A percentile compares a stretch with the other conserved stretches of the same genome.
Evolutionary conservation across 345 rosid genomes (phyloP).

Genomic region (Populus simonii): DNA sequence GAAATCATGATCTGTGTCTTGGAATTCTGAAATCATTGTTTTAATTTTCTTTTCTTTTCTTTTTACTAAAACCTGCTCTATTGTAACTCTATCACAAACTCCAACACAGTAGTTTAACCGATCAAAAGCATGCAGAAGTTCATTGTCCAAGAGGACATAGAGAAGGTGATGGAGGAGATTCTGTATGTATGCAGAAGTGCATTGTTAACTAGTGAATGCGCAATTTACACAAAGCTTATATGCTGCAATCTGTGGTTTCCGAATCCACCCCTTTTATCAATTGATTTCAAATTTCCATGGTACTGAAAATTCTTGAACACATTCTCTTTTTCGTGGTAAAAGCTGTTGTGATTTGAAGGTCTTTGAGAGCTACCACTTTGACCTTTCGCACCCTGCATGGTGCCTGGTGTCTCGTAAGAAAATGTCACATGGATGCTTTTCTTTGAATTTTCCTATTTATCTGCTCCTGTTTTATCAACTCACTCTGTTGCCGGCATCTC

Average conservation of each 20-base stretch:
- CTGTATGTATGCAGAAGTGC: no score
- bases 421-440: background rate
- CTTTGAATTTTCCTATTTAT: constrained; percentile 3
- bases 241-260: background rate
- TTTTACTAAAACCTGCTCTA: no score
- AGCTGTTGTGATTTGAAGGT: background rate
- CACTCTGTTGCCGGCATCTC: constrained; percentile 8
- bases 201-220: background rate
- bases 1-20: background rate
- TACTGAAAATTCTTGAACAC: no score
- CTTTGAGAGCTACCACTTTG: background rate
- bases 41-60: no score
- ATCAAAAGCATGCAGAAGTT: background rate
- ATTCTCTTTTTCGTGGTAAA: no score
- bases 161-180: background rate
- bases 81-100: background rate
- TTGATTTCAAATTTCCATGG: background rate
- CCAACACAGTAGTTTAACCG: background rate
- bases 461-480: constrained; percentile 7
- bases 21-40: background rate
- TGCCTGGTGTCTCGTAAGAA: background rate
- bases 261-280: background rate
- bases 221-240: background rate
- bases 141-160: background rate
- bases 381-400: background rate